phyloP scores from a whole-genome alignment of 768 basidiomycete genomes.

The Lactarius indigo region DNA sequence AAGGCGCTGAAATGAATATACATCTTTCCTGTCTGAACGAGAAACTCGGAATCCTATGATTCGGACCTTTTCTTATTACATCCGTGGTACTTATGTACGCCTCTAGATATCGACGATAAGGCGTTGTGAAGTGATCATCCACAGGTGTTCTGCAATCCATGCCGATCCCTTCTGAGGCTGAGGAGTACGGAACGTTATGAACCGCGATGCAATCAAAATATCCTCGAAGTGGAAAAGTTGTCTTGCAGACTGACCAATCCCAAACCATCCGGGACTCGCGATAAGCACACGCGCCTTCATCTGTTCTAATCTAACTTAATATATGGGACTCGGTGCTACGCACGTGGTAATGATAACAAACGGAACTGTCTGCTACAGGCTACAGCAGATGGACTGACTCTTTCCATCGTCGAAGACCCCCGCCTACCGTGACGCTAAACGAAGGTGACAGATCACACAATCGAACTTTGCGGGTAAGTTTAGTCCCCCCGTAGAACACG shows the following conservation, averaged over 20 bases:
- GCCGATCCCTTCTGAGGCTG: no score
- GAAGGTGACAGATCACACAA: neutral
- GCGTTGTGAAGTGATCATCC: neutral
- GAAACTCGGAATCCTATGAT: neutral
- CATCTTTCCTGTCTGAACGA: neutral
- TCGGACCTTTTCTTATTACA: neutral
- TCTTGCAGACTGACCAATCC: neutral
- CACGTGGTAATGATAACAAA: neutral
- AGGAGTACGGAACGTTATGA: no score
- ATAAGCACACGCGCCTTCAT: neutral
- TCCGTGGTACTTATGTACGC: neutral
- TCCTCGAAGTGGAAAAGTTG: neutral
- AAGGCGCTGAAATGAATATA: constrained; percentile 17
- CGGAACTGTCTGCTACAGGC: neutral
- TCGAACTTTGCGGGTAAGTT: neutral
- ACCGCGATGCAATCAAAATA: no score
- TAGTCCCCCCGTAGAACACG: neutral
- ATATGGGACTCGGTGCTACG: neutral
- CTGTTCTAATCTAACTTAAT: neutral
- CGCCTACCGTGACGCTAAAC: neutral
- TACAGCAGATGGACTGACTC: neutral
- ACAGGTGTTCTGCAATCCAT: no score
- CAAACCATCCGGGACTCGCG: neutral
- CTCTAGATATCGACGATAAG: neutral
- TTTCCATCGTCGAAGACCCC: neutral